These are phyloP conservation scores for Lodderomyces metapsilosis DNA, from an alignment of 1,139 yeast genomes.

Conservation along the genomic window DNA sequence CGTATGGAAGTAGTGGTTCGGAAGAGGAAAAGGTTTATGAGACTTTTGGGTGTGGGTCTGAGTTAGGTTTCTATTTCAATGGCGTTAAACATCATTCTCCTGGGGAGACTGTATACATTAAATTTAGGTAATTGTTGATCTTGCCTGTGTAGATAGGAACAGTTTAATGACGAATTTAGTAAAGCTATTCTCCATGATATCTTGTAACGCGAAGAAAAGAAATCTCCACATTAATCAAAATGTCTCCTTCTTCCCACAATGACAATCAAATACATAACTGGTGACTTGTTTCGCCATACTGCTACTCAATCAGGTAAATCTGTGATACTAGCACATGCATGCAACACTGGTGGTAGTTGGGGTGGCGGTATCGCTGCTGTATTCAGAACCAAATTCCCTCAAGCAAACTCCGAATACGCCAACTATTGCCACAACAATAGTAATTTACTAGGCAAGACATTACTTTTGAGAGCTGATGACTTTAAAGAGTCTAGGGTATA, in stretches of 20 bases:
- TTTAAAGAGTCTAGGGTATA: constrained; percentile 27
- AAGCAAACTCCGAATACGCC: constrained; percentile 47
- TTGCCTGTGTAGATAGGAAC: too few species aligned
- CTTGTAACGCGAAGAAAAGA: not conserved
- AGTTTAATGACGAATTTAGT: too few species aligned
- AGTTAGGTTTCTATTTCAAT: constrained; percentile 41
- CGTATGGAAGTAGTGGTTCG: constrained; percentile 17
- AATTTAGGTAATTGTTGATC: not conserved
- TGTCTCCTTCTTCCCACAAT: not conserved
- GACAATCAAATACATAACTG: constrained; percentile 51
- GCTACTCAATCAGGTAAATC: constrained; percentile 14
- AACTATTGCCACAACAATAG: constrained; percentile 42
- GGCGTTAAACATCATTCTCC: constrained; percentile 40
- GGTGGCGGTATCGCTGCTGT: constrained; percentile 77
- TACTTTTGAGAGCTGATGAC: constrained; percentile 38
- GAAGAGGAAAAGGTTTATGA: constrained; percentile 16
- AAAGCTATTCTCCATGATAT: too few species aligned
- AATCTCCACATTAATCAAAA: not conserved
- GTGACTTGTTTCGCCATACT: constrained; percentile 54
- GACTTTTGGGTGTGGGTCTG: constrained; percentile 48
- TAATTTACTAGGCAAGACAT: constrained; percentile 53
- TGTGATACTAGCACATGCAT: constrained; percentile 63
- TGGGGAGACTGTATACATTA: constrained; percentile 32
- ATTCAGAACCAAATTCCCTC: constrained; percentile 51
- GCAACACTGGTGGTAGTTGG: constrained; percentile 80